Base-by-base conservation (phyloP, 306 rosid genomes). In the Ziziphus jujuba region DNA sequence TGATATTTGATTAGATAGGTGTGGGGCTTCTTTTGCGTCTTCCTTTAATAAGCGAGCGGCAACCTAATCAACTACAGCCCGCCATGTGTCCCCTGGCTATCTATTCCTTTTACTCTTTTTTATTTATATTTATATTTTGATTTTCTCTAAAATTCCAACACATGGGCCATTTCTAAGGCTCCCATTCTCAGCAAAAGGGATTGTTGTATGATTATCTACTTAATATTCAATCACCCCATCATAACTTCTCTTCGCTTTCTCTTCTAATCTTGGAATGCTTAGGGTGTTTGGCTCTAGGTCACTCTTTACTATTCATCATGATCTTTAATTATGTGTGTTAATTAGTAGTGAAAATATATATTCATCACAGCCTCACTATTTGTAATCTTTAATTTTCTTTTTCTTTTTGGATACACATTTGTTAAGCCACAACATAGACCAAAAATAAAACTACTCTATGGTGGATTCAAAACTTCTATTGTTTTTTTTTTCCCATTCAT, bases 161-260 rank as follows among this genome's bases (percentile, higher is more conserved):
- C 74, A 59, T 74, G 78, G 74, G 61, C 59, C 77, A 71, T 68
- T 36, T 71, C 12, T 35, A 9, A 55, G 84, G 73, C 82, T 67
- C 75, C 63, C 75, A 49, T 80, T 80, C 56, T 75, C 74, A 75
- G 66, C 72, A 76, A 84, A 84, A 77, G 75, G 75, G 62, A 72
- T 62, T 54, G 56, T 40, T 72, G 75, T 24, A 87, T 89, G 78
- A 87, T 84, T 72, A 70, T 78, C 33, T 67, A 72, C 75, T 70
- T 75, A 75, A 78, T 79, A 78, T 77, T 84, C 87, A 86, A 80
- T 86, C 77, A 72, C 61, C 75, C 78, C 65, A 84, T 86, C 77
- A 78, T 74, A 75, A 64, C 81, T 70, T 13, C 44, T 72, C 56
- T 74, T 61, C 58, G 67, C 76, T 58, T 65, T 76, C 61, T 38